Evolutionary conservation across 2,329 filamentous ascomycete species (phyloP).

Genomic region (Colletotrichum sp.): DNA sequence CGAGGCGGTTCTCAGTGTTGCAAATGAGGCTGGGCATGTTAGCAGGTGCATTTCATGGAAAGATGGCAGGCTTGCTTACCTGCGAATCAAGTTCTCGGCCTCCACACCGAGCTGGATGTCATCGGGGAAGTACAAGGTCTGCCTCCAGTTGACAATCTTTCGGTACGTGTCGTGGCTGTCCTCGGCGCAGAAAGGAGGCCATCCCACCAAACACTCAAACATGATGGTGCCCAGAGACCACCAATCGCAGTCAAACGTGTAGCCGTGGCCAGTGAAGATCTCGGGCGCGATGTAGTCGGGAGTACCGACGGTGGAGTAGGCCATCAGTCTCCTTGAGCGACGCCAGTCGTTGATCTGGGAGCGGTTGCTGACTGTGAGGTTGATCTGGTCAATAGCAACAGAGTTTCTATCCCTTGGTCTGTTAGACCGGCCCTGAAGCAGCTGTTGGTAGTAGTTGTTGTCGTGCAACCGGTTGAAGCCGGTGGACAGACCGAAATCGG

Average conservation of each 20-base stretch:
- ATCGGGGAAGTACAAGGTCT: conserved; percentile 94
- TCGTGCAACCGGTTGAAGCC: conserved; percentile 98
- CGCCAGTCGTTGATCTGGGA: conserved; percentile 99
- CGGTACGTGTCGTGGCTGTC: conserved; percentile 97
- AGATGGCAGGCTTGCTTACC: conserved; percentile 56
- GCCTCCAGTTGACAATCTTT: conserved; percentile 98
- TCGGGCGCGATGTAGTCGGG: conserved; percentile 99
- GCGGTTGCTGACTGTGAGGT: conserved; percentile 96
- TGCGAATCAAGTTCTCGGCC: conserved; percentile 90
- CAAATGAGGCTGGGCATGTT: conserved; percentile 77
- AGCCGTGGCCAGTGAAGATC: conserved; percentile 96
- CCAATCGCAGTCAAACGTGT: conserved; percentile 98
- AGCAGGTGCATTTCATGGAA: neutral
- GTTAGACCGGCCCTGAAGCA: conserved; percentile 81
- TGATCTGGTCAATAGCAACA: conserved; percentile 96
- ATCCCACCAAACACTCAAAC: conserved; percentile 98
- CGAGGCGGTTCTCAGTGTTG: conserved; percentile 90
- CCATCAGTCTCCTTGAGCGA: conserved; percentile 92
- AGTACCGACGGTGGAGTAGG: conserved; percentile 97
- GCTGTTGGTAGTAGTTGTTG: conserved; percentile 97
- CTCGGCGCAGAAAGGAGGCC: conserved; percentile 98
- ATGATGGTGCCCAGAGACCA: conserved; percentile 99
- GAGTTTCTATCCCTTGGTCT: conserved; percentile 85
- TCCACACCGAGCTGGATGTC: conserved; percentile 89
- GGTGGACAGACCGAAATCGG: conserved; percentile 96